Evolutionary conservation across 495 filamentous ascomycete genomes (phyloP).

Genomic region (Saxophila tyrrhenica): DNA sequence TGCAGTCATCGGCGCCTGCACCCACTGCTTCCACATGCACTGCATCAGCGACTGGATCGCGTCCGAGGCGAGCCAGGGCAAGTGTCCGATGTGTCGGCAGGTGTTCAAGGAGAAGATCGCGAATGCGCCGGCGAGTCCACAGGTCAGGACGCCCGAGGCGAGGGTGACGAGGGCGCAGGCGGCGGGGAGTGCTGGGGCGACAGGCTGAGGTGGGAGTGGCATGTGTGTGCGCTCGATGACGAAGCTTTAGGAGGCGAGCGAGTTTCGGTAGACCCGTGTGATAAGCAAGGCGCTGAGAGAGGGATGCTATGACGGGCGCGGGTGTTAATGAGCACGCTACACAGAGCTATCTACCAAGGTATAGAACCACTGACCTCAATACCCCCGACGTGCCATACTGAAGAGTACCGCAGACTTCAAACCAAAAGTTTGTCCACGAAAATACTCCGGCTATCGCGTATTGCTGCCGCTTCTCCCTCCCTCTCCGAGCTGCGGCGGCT

Average conservation of each 20-base stretch:
- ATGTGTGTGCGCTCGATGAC: neutral
- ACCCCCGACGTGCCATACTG: too few species aligned
- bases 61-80: conserved; percentile 81
- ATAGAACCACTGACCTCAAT: too few species aligned
- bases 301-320: too few species aligned
- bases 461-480: too few species aligned
- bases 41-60: conserved; percentile 94
- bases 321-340: too few species aligned
- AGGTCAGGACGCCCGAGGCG: neutral
- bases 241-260: neutral
- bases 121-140: neutral
- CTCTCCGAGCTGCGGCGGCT: too few species aligned
- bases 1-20: conserved; percentile 86
- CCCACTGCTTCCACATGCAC: conserved; percentile 97
- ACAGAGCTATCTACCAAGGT: too few species aligned
- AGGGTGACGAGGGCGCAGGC: neutral
- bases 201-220: neutral
- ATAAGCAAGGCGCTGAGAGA: too few species aligned
- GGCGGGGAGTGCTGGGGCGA: neutral
- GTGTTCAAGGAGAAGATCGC: conserved; percentile 18
- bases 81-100: conserved; percentile 96
- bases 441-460: too few species aligned
- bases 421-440: too few species aligned
- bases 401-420: too few species aligned
- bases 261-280: too few species aligned